Base-by-base conservation (phyloP, 805 yeast genomes). In the Saccharomycopsis babjevae region DNA sequence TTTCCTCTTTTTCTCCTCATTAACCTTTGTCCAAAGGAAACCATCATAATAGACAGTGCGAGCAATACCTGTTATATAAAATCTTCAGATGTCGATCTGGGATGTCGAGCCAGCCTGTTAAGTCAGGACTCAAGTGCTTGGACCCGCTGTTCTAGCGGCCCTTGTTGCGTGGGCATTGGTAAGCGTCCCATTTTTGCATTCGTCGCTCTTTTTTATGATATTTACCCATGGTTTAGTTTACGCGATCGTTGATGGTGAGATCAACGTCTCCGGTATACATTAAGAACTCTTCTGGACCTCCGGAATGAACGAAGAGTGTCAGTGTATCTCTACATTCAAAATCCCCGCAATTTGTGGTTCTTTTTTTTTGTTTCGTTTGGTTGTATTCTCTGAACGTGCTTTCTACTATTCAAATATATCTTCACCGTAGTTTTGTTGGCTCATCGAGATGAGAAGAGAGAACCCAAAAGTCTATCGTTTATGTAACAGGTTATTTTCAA, bases 41-140 rank as follows among this genome's bases (percentile, higher is more conserved):
- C 61, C 61, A 56, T 59, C 59, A 56, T 56, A 28, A 22, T 56
- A 59, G 61, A 59, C 61, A 59, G 61, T 59, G 61, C 61, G 61
- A 46, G 38, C 46, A 38, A 36, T 28, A 54, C 42, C 42, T 18
- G 42, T 54, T 54, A 18, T 54, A 34, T 32, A n/a, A 54, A 54
- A 32, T 54, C 56, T 16, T 46, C 52, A 46, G 28, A 6, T 3
- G 32, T 3, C n/a, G 32, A 3, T 20, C n/a, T 25, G 6, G 32
- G n/a, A 16, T 22, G 52, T 22, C 28, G 52, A 11, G 15, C 28
- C 52, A 46, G 52, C 30, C 52, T 46, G 25, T 46, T 54, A 36
- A 34, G 18, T 54, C 20, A 54, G 56, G 25, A 40, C 39, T 6
- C 18, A 15, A 13, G 13, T 18, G 20, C 30, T 40, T 20, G 42